These are phyloP conservation scores for Diaporthe longicolla DNA, from an alignment of 2,329 filamentous ascomycete genomes.

Conservation along the genomic window DNA sequence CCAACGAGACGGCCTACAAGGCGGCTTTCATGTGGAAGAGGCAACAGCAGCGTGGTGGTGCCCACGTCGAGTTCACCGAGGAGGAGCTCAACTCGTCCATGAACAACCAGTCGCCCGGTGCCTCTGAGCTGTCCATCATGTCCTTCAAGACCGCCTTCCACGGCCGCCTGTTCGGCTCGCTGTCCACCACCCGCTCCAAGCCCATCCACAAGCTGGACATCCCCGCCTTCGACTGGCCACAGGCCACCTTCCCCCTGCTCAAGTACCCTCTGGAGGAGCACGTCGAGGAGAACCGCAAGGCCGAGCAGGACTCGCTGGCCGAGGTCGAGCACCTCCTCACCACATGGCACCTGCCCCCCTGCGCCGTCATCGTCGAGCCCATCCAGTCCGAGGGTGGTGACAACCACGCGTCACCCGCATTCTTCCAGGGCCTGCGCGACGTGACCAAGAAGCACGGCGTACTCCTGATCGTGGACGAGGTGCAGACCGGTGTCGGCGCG, in stretches of 20 bases:
- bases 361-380: constrained; percentile 88
- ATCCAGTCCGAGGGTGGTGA: constrained; percentile 95
- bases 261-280: constrained; percentile 90
- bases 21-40: constrained; percentile 95
- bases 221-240: constrained; percentile 94
- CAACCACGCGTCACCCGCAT: constrained; percentile 90
- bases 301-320: constrained; percentile 84
- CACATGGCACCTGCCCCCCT: constrained; percentile 83
- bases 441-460: constrained; percentile 83
- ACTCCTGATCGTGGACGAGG: constrained; percentile 92
- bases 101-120: constrained; percentile 84
- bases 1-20: constrained; percentile 96
- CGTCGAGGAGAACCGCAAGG: constrained; percentile 82
- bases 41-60: constrained; percentile 84
- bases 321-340: constrained; percentile 88
- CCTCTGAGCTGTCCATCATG: constrained; percentile 81
- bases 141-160: constrained; percentile 93
- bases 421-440: constrained; percentile 87
- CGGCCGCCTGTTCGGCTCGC: constrained; percentile 87
- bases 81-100: constrained; percentile 83
- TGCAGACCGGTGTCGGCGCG: constrained; percentile 92
- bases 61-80: constrained; percentile 81
- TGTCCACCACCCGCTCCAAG: constrained; percentile 93
- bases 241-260: constrained; percentile 86
- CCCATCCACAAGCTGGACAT: constrained; percentile 96